A percentile compares a stretch with the other conserved stretches of the same genome.
Evolutionary conservation across 129 eudicot species (phyloP).

Genomic region (Pulicaria dysenterica): DNA sequence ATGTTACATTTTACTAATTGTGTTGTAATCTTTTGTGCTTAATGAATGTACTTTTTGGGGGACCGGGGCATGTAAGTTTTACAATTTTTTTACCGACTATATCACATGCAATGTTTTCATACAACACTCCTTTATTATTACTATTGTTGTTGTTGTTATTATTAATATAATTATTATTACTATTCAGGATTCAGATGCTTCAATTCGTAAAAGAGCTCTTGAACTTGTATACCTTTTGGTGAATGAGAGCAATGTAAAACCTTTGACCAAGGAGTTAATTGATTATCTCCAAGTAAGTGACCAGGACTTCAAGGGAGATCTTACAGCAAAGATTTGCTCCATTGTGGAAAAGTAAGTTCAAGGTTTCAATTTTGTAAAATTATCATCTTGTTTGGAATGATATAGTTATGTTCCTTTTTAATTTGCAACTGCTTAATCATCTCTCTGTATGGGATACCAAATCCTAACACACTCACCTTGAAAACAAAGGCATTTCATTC

Average conservation of each 20-base stretch:
- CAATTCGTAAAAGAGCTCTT: slow-evolving; percentile 98
- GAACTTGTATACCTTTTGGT: slow-evolving; percentile 92
- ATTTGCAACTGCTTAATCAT: neutral
- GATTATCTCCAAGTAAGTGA: slow-evolving; percentile 93
- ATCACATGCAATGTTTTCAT: neutral
- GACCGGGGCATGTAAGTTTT: neutral
- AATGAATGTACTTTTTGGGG: neutral
- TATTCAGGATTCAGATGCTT: slow-evolving; percentile 97
- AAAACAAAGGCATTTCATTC: neutral
- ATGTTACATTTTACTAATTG: neutral
- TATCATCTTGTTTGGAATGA: neutral
- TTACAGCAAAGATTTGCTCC: slow-evolving; percentile 91
- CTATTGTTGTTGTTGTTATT: too few species aligned
- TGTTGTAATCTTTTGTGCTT: neutral
- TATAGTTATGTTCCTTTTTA: slow-evolving; percentile 18
- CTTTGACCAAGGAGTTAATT: slow-evolving; percentile 87
- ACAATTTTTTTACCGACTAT: slow-evolving; percentile 1
- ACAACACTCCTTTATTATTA: slow-evolving; percentile 7
- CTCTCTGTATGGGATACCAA: neutral
- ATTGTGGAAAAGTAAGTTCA: slow-evolving; percentile 90
- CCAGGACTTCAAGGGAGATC: slow-evolving; percentile 92
- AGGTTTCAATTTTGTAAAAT: neutral
- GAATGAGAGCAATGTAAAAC: slow-evolving; percentile 85
- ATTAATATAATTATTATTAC: too few species aligned
- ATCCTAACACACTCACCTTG: neutral